phyloP scores from a whole-genome alignment of 352 stramenopile species.

The Porosira glacialis region DNA sequence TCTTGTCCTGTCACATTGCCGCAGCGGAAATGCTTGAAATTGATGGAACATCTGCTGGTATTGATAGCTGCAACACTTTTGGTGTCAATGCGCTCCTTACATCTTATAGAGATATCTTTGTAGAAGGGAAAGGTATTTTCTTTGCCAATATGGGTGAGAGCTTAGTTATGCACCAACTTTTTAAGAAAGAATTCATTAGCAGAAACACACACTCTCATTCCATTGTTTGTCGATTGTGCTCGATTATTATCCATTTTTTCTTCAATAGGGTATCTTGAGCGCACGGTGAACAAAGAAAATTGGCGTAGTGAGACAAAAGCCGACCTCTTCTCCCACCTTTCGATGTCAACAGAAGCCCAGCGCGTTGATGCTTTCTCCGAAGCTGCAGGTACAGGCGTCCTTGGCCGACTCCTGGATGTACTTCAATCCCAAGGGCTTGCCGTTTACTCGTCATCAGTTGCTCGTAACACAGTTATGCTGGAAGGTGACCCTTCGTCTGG shows the following conservation, averaged over 20 bases:
- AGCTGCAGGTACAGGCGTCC: conserved; percentile 47
- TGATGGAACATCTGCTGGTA: conserved; percentile 36
- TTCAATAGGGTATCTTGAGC: conserved; percentile 51
- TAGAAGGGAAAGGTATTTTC: conserved; percentile 50
- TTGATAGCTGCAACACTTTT: conserved; percentile 46
- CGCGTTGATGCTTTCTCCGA: conserved; percentile 63
- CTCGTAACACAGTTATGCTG: conserved; percentile 41
- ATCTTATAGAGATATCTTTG: conserved; percentile 52
- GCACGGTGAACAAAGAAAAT: conserved; percentile 64
- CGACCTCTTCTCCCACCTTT: conserved; percentile 69
- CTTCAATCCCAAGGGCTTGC: conserved; percentile 48
- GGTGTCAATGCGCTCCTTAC: conserved; percentile 52
- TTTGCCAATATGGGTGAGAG: conserved; percentile 33
- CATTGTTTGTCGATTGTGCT: not conserved
- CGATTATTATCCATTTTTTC: not conserved
- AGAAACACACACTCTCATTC: too few relatives aligned
- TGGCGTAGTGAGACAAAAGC: conserved; percentile 54
- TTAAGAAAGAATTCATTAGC: not conserved
- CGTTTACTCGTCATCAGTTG: conserved; percentile 40
- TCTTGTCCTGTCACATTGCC: too few relatives aligned
- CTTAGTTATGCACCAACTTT: not conserved
- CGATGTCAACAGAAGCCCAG: conserved; percentile 50
- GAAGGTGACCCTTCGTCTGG: conserved; percentile 48
- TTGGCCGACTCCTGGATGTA: conserved; percentile 59
- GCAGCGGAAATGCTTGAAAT: conserved; percentile 49